Base-by-base conservation (phyloP, 352 stramenopile genomes). In the Pythium myriotylum region DNA sequence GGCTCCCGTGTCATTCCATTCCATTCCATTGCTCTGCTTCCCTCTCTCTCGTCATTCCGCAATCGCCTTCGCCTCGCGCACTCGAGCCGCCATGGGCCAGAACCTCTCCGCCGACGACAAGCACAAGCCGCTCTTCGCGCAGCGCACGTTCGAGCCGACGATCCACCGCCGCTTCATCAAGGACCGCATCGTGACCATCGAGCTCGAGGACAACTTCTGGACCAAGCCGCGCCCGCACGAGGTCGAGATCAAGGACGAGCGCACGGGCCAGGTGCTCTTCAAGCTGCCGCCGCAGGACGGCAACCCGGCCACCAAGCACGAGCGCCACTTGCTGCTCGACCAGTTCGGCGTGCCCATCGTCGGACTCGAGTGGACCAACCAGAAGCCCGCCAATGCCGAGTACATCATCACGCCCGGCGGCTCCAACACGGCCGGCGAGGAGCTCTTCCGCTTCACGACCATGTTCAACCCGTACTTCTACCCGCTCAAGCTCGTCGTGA, bases 121-220 rank as follows among this genome's bases (percentile, higher is more conserved):
- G 52, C 6, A 29, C 23, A 61, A 52, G 54, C 54, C 54, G 43
- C 54, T 61, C 41, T 29, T 61, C n/a, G 20, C 32, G 54, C 54
- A 61, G 42, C 40, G 54, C 52, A 40, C 37, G 22, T 61, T 61
- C 32, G 54, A 53, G 24, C 39, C 41, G 17, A 61, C 54, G 26
- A 61, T 61, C 41, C 54, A 61, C 54, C 54, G 42, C 7, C 54
- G 54, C 17, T 61, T 61, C 42, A 49, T 61, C 29, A 48, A 45
- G 20, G 54, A 52, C 19, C 54, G 54, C 29, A 33, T 42, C 19
- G 54, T 61, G 35, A 42, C 41, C 22, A 33, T 61, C 16, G 41
- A 53, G 41, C 43, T 61, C 19, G 54, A 53, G 20, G 54, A 61
- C 54, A 46, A 53, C 16, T 61, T 61, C 54, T 61, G 54, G 54